Evolutionary conservation across 495 filamentous ascomycete genomes (phyloP).

Genomic region (Usnea hakonensis): DNA sequence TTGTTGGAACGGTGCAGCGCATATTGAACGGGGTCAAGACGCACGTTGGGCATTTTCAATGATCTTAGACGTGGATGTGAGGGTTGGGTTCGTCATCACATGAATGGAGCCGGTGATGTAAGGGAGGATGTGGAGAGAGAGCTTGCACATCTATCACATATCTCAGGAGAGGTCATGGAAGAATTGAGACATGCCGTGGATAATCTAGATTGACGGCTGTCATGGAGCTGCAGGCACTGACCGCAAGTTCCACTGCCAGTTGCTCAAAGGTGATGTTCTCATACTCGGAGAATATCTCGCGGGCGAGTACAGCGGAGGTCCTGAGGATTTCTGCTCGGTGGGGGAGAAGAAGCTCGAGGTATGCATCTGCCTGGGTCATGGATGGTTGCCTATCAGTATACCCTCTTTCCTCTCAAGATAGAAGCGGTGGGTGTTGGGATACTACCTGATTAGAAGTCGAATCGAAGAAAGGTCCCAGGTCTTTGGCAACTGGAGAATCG

Average conservation of each 20-base stretch:
- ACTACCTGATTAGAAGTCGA: slow-evolving; percentile 61
- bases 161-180: neutral
- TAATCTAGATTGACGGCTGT: no score
- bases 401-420: neutral
- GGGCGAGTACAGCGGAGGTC: slow-evolving; percentile 38
- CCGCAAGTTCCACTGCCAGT: slow-evolving; percentile 50
- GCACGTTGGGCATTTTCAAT: slow-evolving; percentile 48
- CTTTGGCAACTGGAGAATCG: slow-evolving; percentile 39
- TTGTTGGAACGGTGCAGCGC: neutral
- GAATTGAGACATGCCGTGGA: no score
- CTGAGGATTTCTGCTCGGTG: slow-evolving; percentile 38
- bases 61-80: slow-evolving; percentile 44
- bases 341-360: slow-evolving; percentile 48
- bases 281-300: slow-evolving; percentile 30
- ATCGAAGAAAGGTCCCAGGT: slow-evolving; percentile 53
- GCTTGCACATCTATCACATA: slow-evolving; percentile 40
- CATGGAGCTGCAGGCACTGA: slow-evolving; percentile 16
- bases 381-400: neutral
- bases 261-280: slow-evolving; percentile 37
- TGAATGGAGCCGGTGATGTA: slow-evolving; percentile 49
- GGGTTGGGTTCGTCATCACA: slow-evolving; percentile 54
- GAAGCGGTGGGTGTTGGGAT: neutral
- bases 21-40: slow-evolving; percentile 10
- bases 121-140: slow-evolving; percentile 45
- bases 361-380: slow-evolving; percentile 48